phyloP scores from a whole-genome alignment of 768 basidiomycete species.

The Basidioascus undulatus region DNA sequence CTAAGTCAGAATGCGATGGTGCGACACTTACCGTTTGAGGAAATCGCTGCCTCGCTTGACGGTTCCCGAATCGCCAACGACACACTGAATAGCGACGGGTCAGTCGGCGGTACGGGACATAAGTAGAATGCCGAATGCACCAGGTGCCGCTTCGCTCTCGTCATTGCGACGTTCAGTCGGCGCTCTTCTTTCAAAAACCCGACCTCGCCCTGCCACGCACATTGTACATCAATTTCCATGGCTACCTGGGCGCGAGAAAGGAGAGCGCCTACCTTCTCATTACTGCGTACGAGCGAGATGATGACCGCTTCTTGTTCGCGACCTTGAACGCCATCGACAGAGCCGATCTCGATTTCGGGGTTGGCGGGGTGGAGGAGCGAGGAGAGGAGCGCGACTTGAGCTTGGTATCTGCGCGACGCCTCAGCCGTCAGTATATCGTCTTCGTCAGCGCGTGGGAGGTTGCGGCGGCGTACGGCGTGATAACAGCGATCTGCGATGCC shows the following conservation, averaged over 20 bases:
- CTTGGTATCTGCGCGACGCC: constrained; percentile 43
- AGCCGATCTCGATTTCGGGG: constrained; percentile 58
- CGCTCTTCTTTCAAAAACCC: constrained; percentile 86
- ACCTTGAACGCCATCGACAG: constrained; percentile 92
- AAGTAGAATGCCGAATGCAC: not conserved
- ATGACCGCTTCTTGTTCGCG: constrained; percentile 86
- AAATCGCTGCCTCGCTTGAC: constrained; percentile 61
- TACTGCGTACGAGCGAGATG: constrained; percentile 77
- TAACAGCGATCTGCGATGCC: constrained; percentile 54
- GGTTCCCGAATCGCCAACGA: constrained; percentile 84
- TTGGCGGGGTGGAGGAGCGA: constrained; percentile 39
- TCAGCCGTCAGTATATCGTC: not conserved
- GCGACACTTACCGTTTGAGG: too few species aligned
- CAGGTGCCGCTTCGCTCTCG: constrained; percentile 10
- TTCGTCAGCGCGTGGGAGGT: not conserved
- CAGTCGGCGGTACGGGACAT: too few species aligned
- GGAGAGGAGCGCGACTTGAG: constrained; percentile 67
- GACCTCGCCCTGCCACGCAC: constrained; percentile 42
- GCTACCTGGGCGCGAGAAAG: constrained; percentile 1
- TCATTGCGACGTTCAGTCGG: constrained; percentile 41
- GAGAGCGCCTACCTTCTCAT: constrained; percentile 34
- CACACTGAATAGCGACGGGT: constrained; percentile 29
- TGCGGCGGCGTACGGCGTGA: constrained; percentile 42
- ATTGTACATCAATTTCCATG: not conserved
- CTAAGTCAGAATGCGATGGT: too few species aligned